Conservation (phyloP, 177 flowering plant genomes). For the Vitis hybrid region DNA sequence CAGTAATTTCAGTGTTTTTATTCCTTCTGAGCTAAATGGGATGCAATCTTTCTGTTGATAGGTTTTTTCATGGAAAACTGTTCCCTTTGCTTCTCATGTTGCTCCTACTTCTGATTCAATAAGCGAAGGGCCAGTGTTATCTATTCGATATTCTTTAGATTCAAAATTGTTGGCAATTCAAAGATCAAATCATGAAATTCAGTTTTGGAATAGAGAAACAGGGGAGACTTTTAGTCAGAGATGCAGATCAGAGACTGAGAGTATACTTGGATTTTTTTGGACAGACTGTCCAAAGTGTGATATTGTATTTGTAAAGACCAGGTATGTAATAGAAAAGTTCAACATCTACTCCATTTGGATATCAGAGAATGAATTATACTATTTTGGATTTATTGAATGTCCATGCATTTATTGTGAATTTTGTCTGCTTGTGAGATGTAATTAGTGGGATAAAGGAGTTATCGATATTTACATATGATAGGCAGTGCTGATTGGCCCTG, state of each 20-base stretch:
- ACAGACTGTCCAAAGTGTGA: constrained; percentile 86
- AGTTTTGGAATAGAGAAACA: constrained; percentile 70
- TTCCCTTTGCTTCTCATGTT: constrained; percentile 45
- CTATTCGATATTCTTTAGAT: constrained; percentile 80
- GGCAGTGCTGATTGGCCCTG: too few species aligned
- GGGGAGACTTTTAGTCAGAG: constrained; percentile 55
- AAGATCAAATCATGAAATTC: constrained; percentile 71
- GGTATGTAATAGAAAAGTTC: constrained; percentile 37
- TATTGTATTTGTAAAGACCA: constrained; percentile 76
- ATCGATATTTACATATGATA: too few species aligned
- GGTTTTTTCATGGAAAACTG: constrained; percentile 83
- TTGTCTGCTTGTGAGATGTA: too few species aligned
- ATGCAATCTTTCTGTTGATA: constrained; percentile 21
- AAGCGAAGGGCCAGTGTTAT: constrained; percentile 72
- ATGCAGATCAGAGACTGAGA: constrained; percentile 69
- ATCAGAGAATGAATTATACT: neutral
- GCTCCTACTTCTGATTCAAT: constrained; percentile 61
- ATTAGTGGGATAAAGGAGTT: too few species aligned
- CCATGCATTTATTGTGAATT: too few species aligned
- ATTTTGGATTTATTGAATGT: neutral
- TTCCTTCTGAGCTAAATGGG: constrained; percentile 2
- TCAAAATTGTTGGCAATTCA: constrained; percentile 72
- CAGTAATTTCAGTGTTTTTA: neutral
- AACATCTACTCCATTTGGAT: neutral
- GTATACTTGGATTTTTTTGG: constrained; percentile 92